A percentile compares a stretch with the other conserved stretches of the same genome.
Evolutionary conservation across 495 filamentous ascomycete genomes (phyloP).

Genomic region (Aspergillus ostianus): DNA sequence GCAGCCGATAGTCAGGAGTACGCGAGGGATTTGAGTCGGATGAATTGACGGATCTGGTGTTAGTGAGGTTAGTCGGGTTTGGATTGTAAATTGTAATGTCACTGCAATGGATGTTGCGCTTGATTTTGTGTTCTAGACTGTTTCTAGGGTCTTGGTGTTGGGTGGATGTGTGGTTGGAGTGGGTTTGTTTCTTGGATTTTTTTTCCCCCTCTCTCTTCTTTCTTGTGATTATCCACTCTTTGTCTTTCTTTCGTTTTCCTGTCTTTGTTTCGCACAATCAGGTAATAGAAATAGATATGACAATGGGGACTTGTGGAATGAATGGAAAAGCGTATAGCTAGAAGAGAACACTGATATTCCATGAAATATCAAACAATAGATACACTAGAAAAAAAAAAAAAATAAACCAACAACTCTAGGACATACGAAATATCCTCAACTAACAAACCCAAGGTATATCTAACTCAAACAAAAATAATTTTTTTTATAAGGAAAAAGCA

Average conservation of each 20-base stretch:
- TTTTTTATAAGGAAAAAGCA: not conserved
- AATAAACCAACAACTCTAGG: slow-evolving; percentile 2
- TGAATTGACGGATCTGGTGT: not conserved
- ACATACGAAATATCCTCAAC: not conserved
- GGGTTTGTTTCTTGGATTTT: not conserved
- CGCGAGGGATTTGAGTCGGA: not conserved
- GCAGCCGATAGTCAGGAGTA: not conserved
- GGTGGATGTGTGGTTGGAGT: not conserved
- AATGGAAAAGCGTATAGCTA: no score
- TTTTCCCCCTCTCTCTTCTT: no score
- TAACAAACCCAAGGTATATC: not conserved
- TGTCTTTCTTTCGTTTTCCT: not conserved
- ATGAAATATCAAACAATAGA: not conserved
- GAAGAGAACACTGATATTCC: no score
- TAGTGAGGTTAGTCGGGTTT: not conserved
- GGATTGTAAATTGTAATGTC: not conserved
- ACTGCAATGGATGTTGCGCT: no score
- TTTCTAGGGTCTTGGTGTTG: not conserved
- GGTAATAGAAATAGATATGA: not conserved
- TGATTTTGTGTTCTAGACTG: not conserved
- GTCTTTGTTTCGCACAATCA: not conserved
- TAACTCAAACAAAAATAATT: not conserved
- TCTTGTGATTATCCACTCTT: not conserved
- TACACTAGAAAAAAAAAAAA: slow-evolving; percentile 4
- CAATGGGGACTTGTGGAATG: not conserved